Percentiles rank a stretch among this genome's conserved stretches.
phyloP scores from a whole-genome alignment of 106 monocot genomes.

The Apostasia ramifera region DNA sequence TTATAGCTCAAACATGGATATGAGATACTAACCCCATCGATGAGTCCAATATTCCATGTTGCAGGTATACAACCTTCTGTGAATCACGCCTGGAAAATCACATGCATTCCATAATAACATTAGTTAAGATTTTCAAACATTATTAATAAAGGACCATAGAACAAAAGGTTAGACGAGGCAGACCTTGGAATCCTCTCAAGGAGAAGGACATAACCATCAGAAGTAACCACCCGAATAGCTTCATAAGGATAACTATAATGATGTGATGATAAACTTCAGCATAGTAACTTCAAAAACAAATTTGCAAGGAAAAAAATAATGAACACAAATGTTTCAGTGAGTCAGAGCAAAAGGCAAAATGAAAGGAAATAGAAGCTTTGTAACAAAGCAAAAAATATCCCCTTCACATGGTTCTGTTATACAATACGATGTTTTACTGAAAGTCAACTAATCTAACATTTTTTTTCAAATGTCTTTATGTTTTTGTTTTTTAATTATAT shows the following conservation, averaged over 20 bases:
- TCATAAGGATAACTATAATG: conserved; percentile 83
- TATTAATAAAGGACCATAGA: not conserved
- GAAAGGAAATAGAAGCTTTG: too few species aligned
- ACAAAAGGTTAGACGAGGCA: not conserved
- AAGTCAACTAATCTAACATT: too few species aligned
- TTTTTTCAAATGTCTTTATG: too few species aligned
- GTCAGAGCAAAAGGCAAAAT: too few species aligned
- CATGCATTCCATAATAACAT: conserved; percentile 1
- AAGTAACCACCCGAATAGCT: conserved; percentile 76
- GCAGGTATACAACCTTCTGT: conserved; percentile 78
- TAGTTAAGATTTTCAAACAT: not conserved
- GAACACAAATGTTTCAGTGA: too few species aligned
- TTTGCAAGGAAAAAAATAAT: too few species aligned
- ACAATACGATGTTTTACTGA: too few species aligned
- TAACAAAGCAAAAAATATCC: too few species aligned
- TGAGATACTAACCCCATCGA: conserved; percentile 78
- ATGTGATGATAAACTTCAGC: too few species aligned
- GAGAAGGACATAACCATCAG: conserved; percentile 91
- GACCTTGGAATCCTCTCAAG: conserved; percentile 97
- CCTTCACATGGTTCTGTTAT: too few species aligned
- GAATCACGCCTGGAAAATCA: conserved; percentile 66
- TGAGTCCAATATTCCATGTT: conserved; percentile 96
- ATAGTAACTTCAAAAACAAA: too few species aligned
- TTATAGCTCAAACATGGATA: not conserved
- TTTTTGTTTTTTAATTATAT: too few species aligned